Evolutionary conservation across 352 stramenopile genomes (phyloP).

Genomic region (Pythium apleroticum): DNA sequence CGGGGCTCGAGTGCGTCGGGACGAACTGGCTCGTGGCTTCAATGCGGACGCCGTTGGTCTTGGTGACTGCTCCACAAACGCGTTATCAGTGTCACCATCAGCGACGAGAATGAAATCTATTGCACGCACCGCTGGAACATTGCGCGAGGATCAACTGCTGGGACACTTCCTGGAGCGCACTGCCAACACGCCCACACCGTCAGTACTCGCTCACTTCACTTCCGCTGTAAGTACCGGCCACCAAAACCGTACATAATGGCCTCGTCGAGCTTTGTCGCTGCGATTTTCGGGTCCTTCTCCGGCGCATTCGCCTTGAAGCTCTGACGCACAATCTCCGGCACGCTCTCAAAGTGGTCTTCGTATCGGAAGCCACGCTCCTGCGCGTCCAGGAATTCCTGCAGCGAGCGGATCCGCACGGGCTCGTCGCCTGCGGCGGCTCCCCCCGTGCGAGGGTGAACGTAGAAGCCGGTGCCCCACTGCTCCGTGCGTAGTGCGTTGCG

Average conservation of each 20-base stretch:
- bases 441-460: slow-evolving; percentile 29
- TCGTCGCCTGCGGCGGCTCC: background rate
- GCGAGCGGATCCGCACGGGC: slow-evolving; percentile 34
- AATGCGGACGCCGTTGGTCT: slow-evolving; percentile 61
- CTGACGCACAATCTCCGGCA: slow-evolving; percentile 38
- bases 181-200: slow-evolving; percentile 20
- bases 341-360: slow-evolving; percentile 31
- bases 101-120: background rate
- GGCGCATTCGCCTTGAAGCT: slow-evolving; percentile 45
- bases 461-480: slow-evolving; percentile 63
- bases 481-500: slow-evolving; percentile 53
- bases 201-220: background rate
- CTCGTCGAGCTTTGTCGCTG: slow-evolving; percentile 59
- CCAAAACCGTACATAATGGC: slow-evolving; percentile 45
- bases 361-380: slow-evolving; percentile 40
- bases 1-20: slow-evolving; percentile 47
- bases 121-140: slow-evolving; percentile 62
- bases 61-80: slow-evolving; percentile 43
- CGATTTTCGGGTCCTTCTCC: slow-evolving; percentile 44
- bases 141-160: slow-evolving; percentile 64
- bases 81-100: background rate
- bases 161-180: slow-evolving; percentile 59
- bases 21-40: slow-evolving; percentile 78
- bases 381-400: slow-evolving; percentile 46
- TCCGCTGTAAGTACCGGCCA: too few species aligned